Base-by-base conservation (phyloP, 1,139 yeast species). In the Debaryomycetaceae sp. region DNA sequence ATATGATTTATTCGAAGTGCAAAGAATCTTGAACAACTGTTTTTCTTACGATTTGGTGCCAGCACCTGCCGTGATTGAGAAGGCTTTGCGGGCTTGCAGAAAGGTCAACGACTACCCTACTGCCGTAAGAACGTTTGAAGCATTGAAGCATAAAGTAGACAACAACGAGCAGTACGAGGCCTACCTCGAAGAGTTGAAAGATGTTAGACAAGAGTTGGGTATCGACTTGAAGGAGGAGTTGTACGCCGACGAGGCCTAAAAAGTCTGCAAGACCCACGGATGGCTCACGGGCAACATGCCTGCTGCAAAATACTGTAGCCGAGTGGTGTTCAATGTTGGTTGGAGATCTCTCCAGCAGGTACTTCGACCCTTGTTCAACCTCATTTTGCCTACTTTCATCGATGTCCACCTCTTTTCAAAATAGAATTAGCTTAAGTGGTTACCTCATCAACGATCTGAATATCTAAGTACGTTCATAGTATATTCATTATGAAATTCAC, bases 91-190 rank as follows among this genome's bases (percentile, higher is more conserved):
- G 75, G 99, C 99, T 44, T 93, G 98, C 63, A 90, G 99, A 83
- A 88, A 99, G 76, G 98, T 93, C 56, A 90, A 95, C 72, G 99
- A 93, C 76, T 88, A 88, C 76, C 97, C 99, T 51, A 91, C 98
- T 51, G 99, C 99, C 48, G 95, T 91, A 58, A 87, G 99, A 76
- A 96, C 96, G 50, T 93, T 93, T 61, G 99, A 93, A 76, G 87
- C 89, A 55, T 82, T 93, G 69, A 88, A 87, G 72, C 88, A 83
- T 82, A 93, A 93, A 80, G 98, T 93, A 54, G 97, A 91, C 72
- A 88, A 85, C 76, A 84, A 81, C 66, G 85, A 84, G 59, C 98
- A 91, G 76, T 93, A 93, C 80, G 81, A 85, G 60, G 97, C 97
- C 57, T 93, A 93, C 78, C 83, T 93, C 61, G 96, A 89, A 52